These are phyloP conservation scores for Thuidium tamariscinum DNA, from an alignment of 225 moss, liverwort and hornwort genomes.

Conservation along the genomic window DNA sequence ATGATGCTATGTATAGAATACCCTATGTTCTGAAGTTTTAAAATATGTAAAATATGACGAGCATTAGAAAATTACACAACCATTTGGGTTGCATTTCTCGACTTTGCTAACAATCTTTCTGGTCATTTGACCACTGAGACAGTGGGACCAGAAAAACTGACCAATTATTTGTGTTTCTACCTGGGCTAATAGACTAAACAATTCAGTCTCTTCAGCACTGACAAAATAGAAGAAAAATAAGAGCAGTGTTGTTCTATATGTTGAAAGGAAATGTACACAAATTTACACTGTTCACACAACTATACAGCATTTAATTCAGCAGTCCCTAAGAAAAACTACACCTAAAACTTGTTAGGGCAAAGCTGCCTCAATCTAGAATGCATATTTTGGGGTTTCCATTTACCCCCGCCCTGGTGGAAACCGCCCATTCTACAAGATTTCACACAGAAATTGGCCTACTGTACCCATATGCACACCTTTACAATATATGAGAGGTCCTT, in stretches of 20 bases:
- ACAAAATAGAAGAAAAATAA: neutral
- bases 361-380: neutral
- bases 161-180: too few species aligned
- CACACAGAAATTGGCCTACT: neutral
- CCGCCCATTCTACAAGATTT: neutral
- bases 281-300: neutral
- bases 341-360: neutral
- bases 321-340: neutral
- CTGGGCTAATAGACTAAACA: neutral
- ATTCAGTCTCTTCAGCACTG: neutral
- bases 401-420: neutral
- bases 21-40: neutral
- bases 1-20: rapidly evolving
- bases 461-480: neutral
- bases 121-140: neutral
- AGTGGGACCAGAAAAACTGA: neutral
- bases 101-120: too few species aligned
- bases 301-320: neutral
- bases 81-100: neutral
- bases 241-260: neutral
- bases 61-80: neutral
- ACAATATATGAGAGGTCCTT: neutral
- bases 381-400: neutral
- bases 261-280: neutral
- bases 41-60: neutral